A percentile compares a stretch with the other conserved stretches of the same genome.
These are phyloP conservation scores for Kodamaea fukazawae DNA, from an alignment of 805 yeast genomes.

Conservation along the genomic window DNA sequence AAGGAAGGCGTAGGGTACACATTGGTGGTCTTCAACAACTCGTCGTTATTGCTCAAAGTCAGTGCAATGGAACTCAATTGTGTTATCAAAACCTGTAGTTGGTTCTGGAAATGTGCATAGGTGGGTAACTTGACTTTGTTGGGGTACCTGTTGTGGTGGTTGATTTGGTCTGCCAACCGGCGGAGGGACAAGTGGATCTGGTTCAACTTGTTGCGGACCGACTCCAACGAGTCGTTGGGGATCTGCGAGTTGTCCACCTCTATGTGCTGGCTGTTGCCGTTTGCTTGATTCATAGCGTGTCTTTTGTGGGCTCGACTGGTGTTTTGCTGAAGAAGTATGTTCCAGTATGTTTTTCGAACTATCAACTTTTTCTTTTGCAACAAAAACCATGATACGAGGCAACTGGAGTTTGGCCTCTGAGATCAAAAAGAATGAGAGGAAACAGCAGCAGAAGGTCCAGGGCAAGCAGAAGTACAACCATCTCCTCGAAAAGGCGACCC, in stretches of 20 bases:
- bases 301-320: no score
- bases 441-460: conserved; percentile 35
- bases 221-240: conserved; percentile 39
- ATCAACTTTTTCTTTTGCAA: conserved; percentile 4
- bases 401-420: conserved; percentile 38
- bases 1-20: conserved; percentile 82
- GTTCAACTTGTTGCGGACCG: conserved; percentile 39
- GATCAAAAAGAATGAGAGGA: conserved; percentile 33
- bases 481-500: conserved; percentile 22
- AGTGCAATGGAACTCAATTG: conserved; percentile 77
- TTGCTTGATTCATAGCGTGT: conserved; percentile 5
- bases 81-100: conserved; percentile 76
- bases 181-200: conserved; percentile 42
- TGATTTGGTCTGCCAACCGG: conserved; percentile 36
- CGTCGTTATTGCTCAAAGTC: conserved; percentile 61
- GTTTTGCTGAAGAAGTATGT: not conserved
- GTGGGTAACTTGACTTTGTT: conserved; percentile 37
- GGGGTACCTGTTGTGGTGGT: conserved; percentile 35
- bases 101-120: conserved; percentile 74
- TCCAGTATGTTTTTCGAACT: not conserved
- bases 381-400: conserved; percentile 21
- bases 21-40: conserved; percentile 60
- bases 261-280: conserved; percentile 3
- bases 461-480: conserved; percentile 34
- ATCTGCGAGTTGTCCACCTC: conserved; percentile 17